Base-by-base conservation (phyloP, 1,139 yeast species). In the Taphrina communis region DNA sequence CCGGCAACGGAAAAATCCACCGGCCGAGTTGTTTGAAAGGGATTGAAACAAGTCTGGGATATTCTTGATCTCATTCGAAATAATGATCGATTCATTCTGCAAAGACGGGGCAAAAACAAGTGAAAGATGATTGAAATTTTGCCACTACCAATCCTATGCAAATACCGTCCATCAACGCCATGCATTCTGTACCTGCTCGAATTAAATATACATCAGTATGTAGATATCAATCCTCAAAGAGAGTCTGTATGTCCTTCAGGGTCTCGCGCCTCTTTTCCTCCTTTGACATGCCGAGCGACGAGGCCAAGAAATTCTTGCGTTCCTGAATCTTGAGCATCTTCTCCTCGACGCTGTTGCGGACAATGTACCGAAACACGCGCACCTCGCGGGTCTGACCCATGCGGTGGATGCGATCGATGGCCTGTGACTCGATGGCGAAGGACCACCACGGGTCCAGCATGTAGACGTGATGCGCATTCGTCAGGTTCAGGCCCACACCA, bases 381-480 rank as follows among this genome's bases (percentile, higher is more conserved):
- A 94, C 98, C 48, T 83, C 85, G 48, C 69, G 72, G 17, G 80
- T 81, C 76, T 94, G 98, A 0, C 98, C 98, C 77, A 94, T 89
- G 73, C 98, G 83, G 76, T 94, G 98, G 38, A 94, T 85, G 75
- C 98, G 84, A 78, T 94, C 98, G 73, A 94, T 91, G 0, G 98
- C 98, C 78, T 94, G 98, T 57, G 90, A 91, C 75, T 94, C 98
- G 55, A 90, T 86, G 69, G 97, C 91, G 57, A 91, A 96, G 36
- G 95, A 89, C 98, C 98, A 94, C 96, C 97, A 94, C 0, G 98
- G 98, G 75, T 94, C 98, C 93, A 94, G 89, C 85, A 94, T 83
- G 75, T 88, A 92, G 8, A 96, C 98, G 57, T 86, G 83, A 0
- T 90, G 88, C 0, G 98, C 97, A 60, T 88, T 86, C 0, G 97